These are phyloP conservation scores for Blastocystis sp. DNA, from an alignment of 352 stramenopile genomes.

Conservation along the genomic window DNA sequence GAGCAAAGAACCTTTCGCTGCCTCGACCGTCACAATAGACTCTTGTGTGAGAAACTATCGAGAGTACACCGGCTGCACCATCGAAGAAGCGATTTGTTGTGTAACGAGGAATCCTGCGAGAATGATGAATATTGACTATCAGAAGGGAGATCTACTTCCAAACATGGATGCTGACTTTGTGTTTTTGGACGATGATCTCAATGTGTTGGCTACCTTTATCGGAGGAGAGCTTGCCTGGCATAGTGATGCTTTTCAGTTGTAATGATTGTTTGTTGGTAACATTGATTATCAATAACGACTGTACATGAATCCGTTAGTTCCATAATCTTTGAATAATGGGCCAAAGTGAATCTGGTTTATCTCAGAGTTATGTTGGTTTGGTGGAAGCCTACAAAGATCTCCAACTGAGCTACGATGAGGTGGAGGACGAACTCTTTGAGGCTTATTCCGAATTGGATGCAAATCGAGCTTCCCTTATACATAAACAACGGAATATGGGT, in stretches of 20 bases:
- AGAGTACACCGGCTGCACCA: constrained; percentile 72
- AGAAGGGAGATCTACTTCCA: constrained; percentile 72
- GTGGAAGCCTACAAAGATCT: constrained; percentile 19
- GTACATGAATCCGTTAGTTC: neutral
- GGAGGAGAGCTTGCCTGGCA: constrained; percentile 64
- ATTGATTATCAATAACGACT: neutral
- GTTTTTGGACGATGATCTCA: constrained; percentile 70
- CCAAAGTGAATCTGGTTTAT: constrained; percentile 21
- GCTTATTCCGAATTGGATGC: neutral
- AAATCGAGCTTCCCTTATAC: neutral
- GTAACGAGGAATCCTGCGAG: constrained; percentile 73
- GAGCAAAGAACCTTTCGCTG: constrained; percentile 70
- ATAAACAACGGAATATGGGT: neutral
- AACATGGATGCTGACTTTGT: constrained; percentile 75
- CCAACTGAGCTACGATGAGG: constrained; percentile 23
- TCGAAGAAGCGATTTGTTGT: constrained; percentile 71
- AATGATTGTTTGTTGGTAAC: neutral
- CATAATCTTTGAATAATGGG: constrained; percentile 2
- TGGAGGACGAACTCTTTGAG: constrained; percentile 20
- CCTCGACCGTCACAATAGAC: constrained; percentile 75
- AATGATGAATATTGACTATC: constrained; percentile 68
- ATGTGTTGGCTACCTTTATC: constrained; percentile 74
- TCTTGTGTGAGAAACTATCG: constrained; percentile 72
- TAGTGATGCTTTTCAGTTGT: neutral
- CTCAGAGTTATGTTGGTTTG: neutral